A percentile compares a stretch with the other conserved stretches of the same genome.
phyloP scores from a whole-genome alignment of 805 yeast genomes.

The Torulaspora gathmanii region DNA sequence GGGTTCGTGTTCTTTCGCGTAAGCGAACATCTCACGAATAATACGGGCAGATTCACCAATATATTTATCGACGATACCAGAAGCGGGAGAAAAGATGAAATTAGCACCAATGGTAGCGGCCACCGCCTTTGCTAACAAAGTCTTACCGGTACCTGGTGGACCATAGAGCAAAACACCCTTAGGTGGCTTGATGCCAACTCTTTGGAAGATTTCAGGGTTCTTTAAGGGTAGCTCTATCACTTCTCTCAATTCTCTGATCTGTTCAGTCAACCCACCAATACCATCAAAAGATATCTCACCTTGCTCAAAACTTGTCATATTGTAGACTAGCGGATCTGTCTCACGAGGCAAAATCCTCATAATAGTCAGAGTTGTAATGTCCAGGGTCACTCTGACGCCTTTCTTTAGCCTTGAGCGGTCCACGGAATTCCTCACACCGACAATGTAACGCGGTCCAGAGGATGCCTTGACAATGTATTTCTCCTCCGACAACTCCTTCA shows the following conservation, averaged over 20 bases:
- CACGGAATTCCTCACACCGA: slow-evolving; percentile 92
- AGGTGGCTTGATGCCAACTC: slow-evolving; percentile 98
- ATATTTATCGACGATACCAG: slow-evolving; percentile 96
- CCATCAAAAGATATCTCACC: slow-evolving; percentile 93
- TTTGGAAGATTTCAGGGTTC: slow-evolving; percentile 89
- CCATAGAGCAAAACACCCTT: slow-evolving; percentile 96
- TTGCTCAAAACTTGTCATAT: slow-evolving; percentile 97
- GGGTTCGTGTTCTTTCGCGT: slow-evolving; percentile 96
- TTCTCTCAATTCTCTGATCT: slow-evolving; percentile 92
- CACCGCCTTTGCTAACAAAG: slow-evolving; percentile 92
- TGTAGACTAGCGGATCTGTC: slow-evolving; percentile 95
- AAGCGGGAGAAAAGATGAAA: slow-evolving; percentile 96
- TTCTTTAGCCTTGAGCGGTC: slow-evolving; percentile 77
- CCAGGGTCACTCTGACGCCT: slow-evolving; percentile 94
- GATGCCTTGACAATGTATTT: slow-evolving; percentile 94
- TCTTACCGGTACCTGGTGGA: slow-evolving; percentile 98
- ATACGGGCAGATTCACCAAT: slow-evolving; percentile 97
- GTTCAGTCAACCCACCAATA: slow-evolving; percentile 94
- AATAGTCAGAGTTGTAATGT: slow-evolving; percentile 94
- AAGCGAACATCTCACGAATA: slow-evolving; percentile 96
- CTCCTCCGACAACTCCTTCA: slow-evolving; percentile 92
- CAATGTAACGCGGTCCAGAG: slow-evolving; percentile 95
- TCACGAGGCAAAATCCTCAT: slow-evolving; percentile 97
- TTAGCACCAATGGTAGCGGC: slow-evolving; percentile 99
- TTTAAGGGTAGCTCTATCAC: slow-evolving; percentile 95